Conservation (phyloP, 2,329 filamentous ascomycete genomes). For the Aphanocladium album region DNA sequence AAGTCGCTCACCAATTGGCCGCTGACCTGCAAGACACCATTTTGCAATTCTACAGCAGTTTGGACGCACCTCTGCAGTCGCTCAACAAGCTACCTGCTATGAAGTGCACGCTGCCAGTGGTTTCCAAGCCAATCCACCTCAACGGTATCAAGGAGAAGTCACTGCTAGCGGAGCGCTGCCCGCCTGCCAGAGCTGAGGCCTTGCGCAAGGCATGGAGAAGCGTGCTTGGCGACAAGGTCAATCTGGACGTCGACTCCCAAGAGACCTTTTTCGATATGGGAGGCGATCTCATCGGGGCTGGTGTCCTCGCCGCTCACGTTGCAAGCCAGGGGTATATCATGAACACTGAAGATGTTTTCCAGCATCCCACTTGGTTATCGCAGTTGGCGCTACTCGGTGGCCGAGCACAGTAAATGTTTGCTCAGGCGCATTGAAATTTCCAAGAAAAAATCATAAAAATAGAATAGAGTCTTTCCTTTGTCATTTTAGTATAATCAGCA, state of each 20-base stretch:
- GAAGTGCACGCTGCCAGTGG: neutral
- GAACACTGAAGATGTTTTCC: constrained; percentile 3
- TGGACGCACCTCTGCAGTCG: neutral
- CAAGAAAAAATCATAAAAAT: neutral
- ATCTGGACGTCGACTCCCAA: neutral
- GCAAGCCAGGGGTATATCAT: neutral
- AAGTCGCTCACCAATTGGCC: constrained; percentile 1
- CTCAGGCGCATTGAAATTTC: too few species aligned
- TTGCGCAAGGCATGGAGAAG: neutral
- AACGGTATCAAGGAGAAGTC: constrained; percentile 5
- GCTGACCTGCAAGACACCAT: constrained; percentile 2
- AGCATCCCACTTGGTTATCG: constrained; percentile 3
- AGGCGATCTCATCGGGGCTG: constrained; percentile 1
- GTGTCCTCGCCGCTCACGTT: neutral
- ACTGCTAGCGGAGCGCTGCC: neutral
- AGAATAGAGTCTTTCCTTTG: neutral
- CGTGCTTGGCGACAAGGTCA: neutral
- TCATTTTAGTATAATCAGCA: neutral
- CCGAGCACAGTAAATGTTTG: neutral
- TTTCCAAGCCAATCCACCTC: neutral
- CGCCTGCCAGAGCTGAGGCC: neutral
- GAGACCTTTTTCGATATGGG: neutral
- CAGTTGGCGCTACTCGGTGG: neutral
- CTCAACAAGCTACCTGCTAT: neutral
- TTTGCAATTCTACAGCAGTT: neutral